Evolutionary conservation across 192 early-diverging fungal species (phyloP), one percentile per base, ranked within the genome.

Genomic region (Gonapodya sp.): DNA sequence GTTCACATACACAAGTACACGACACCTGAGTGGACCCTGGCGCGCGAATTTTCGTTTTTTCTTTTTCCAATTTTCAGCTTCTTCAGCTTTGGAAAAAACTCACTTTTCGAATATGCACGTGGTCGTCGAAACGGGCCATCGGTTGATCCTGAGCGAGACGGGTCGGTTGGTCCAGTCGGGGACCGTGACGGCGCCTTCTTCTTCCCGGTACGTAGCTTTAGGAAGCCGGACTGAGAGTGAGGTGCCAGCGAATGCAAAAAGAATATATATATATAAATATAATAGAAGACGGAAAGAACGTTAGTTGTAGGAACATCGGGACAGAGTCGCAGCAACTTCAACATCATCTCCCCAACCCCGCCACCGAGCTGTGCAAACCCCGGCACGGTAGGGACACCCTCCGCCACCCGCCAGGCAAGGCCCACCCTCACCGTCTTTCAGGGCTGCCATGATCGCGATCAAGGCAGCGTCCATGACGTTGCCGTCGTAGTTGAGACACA

Each of bases 401-500:
- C n/a, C n/a, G n/a, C n/a, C n/a, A n/a, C n/a, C n/a, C n/a, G n/a
- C n/a, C n/a, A n/a, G n/a, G 30, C 0, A 32, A 31, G 14, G 18
- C 33, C 34, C 75, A 1, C 36, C 1, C 78, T 80, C 86, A 92
- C 95, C 83, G 83, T 93, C 88, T 33, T 85, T 83, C 35, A 99
- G 84, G 0, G 97, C 95, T n/a, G 94, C 89, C 35, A 91, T 83
- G 31, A 97, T 83, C 1, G 95, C 93, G 35, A 93, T 75, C 30
- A 99, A 75, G 31, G 93, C 92, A 0, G 96, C 95, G 85, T 99
- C 97, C 80, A 95, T 72, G 0, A 95, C 89, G 82, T 95, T 95
- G 31, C 97, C 97, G 82, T 96, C 96, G 83, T 96, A 94, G 80
- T 94, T 93, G 34, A 99, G 80, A 80, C 94, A 97, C 34, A 96